phyloP scores from a whole-genome alignment of 2,329 filamentous ascomycete genomes.

The Trematosphaeria pertusa region DNA sequence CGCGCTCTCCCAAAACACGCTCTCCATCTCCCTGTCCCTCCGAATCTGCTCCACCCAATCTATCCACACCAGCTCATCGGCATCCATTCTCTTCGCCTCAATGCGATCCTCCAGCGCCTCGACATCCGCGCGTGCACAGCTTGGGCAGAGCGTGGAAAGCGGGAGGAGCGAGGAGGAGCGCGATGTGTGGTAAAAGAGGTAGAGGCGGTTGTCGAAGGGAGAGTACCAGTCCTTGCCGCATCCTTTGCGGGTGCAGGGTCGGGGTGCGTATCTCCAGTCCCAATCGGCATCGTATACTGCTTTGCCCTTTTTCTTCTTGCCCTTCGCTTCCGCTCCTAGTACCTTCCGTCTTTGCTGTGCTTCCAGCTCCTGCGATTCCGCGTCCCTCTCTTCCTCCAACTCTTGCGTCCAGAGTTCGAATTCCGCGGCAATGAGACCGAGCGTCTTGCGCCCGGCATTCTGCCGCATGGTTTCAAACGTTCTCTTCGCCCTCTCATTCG shows the following conservation, averaged over 20 bases:
- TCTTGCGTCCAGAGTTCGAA: conserved; percentile 31
- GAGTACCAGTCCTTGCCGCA: conserved; percentile 31
- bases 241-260: conserved; percentile 31
- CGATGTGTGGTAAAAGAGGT: conserved; percentile 30
- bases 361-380: conserved; percentile 17
- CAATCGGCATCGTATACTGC: conserved; percentile 14
- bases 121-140: conserved; percentile 33
- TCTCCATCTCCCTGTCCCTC: conserved; percentile 27
- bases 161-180: conserved; percentile 25
- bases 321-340: conserved; percentile 9
- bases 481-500: conserved; percentile 31
- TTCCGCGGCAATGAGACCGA: conserved; percentile 34
- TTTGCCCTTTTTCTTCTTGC: not conserved
- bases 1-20: conserved; percentile 37
- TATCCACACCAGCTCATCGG: conserved; percentile 29
- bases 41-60: conserved; percentile 29
- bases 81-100: conserved; percentile 30
- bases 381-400: conserved; percentile 23
- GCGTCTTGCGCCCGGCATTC: conserved; percentile 41
- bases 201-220: conserved; percentile 30
- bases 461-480: conserved; percentile 39
- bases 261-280: conserved; percentile 36
- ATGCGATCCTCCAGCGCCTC: conserved; percentile 27
- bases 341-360: conserved; percentile 20
- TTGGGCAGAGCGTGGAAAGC: conserved; percentile 32